Evolutionary conservation across 2,329 filamentous ascomycete species (phyloP), one percentile per base, ranked within the genome.

Genomic region (Metarhizium guizhouense): DNA sequence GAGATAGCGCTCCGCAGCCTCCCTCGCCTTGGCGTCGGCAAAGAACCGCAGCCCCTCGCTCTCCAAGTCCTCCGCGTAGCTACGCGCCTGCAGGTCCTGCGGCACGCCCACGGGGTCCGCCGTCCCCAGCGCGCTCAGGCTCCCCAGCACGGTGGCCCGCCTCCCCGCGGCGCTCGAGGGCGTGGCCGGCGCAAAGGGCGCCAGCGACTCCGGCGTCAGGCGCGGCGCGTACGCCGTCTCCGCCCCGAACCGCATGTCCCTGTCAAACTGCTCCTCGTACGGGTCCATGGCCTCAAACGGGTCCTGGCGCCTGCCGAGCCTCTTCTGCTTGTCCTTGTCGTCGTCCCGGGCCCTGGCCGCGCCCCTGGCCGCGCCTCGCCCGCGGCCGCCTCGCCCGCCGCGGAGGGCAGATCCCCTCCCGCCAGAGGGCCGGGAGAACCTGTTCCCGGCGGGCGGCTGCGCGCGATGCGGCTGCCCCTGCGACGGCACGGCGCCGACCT

Each of bases 111-210:
- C 62, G 42, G 63, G 64, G 43, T 72, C 71, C 10, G 67, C 67
- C n/a, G 66, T 64, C 45, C 65, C 70, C 18, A 75, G 62, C 6
- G 66, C 60, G 49, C 67, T 68, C 52, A 75, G 66, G 53, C 65
- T 72, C 57, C 68, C 62, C 56, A 74, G 57, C 40, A 74, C 67
- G 16, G 67, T 63, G 6, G 71, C 69, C 47, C 61, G 59, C 16
- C 65, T 65, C 51, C 69, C 64, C 25, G 64, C 59, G 5, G 60
- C 40, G 16, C 62, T 63, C 32, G 64, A 62, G 40, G 70, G 64
- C 30, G 62, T 58, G 18, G 61, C 61, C 13, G 71, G 71, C 52
- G 67, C 62, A 54, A 67, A 68, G 45, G 61, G 60, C 53, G 62
- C 58, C 14, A 73, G 62, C 2, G 63, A 59, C 10, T 69, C 67